phyloP scores from a whole-genome alignment of 78 protist species.

The Dictyostelium brefeldianum region DNA sequence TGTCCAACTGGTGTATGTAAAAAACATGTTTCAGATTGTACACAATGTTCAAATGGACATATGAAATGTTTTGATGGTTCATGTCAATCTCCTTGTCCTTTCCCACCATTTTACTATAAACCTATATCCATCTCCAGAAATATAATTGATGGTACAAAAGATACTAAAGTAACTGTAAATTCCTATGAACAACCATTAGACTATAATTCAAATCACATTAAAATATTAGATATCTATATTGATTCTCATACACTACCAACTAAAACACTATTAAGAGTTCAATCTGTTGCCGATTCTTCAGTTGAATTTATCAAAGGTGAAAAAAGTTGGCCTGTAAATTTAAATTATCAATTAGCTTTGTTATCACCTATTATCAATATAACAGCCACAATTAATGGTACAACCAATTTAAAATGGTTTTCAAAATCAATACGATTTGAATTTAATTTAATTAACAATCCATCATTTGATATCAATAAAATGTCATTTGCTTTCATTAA shows the following conservation, averaged over 20 bases:
- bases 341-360: neutral
- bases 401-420: neutral
- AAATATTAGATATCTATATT: constrained; percentile 24
- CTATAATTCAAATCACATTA: neutral
- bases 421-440: constrained; percentile 16
- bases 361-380: constrained; percentile 58
- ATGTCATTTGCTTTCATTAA: constrained; percentile 40
- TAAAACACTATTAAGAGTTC: constrained; percentile 12
- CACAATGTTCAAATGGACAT: constrained; percentile 44
- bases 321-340: neutral
- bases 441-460: constrained; percentile 2
- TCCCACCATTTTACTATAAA: constrained; percentile 64
- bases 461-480: neutral
- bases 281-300: constrained; percentile 30
- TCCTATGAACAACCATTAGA: constrained; percentile 31
- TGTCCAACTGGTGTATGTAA: constrained; percentile 39
- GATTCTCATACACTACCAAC: constrained; percentile 35
- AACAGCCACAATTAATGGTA: constrained; percentile 21
- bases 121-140: constrained; percentile 27
- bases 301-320: neutral
- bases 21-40: neutral
- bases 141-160: neutral
- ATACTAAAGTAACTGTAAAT: constrained; percentile 13
- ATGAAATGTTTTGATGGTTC: constrained; percentile 57
- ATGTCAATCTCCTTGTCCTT: constrained; percentile 64